Conservation (phyloP, 495 filamentous ascomycete genomes). For the Evernia prunastri region DNA sequence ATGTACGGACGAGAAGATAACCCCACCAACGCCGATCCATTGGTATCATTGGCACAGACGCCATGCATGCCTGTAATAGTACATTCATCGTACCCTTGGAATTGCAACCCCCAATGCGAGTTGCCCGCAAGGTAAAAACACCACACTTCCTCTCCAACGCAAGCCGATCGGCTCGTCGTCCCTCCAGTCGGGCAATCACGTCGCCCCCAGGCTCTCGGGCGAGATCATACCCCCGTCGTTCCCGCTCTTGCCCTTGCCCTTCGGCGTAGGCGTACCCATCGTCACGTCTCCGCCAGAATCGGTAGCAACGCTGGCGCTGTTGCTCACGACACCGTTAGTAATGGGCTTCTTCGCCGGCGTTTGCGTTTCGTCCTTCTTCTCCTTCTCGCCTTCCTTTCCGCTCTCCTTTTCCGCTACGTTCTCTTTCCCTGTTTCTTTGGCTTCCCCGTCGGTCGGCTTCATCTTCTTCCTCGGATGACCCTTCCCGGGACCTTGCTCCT, state of each 20-base stretch:
- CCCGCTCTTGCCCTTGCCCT: constrained; percentile 47
- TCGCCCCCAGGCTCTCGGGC: constrained; percentile 27
- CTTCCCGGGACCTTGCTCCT: constrained; percentile 59
- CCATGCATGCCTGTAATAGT: constrained; percentile 10
- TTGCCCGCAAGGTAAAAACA: background rate
- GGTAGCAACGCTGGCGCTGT: background rate
- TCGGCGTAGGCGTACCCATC: constrained; percentile 34
- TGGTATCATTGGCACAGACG: background rate
- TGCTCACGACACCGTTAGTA: constrained; percentile 19
- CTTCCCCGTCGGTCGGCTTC: constrained; percentile 31
- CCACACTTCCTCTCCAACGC: background rate
- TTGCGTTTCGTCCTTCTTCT: constrained; percentile 40
- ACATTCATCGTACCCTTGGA: constrained; percentile 10
- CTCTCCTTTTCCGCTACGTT: constrained; percentile 5
- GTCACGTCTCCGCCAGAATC: background rate
- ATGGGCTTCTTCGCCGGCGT: constrained; percentile 32
- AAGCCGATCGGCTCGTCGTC: background rate
- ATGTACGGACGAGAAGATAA: constrained; percentile 4
- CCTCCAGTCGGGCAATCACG: background rate
- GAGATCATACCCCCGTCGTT: constrained; percentile 47
- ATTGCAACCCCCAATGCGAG: constrained; percentile 12
- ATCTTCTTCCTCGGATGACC: constrained; percentile 67
- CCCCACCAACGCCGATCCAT: background rate
- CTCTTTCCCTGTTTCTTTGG: constrained; percentile 22
- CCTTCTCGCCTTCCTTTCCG: constrained; percentile 32